Evolutionary conservation across 805 yeast species (phyloP).

Genomic region (Blastobotrys attinorum): DNA sequence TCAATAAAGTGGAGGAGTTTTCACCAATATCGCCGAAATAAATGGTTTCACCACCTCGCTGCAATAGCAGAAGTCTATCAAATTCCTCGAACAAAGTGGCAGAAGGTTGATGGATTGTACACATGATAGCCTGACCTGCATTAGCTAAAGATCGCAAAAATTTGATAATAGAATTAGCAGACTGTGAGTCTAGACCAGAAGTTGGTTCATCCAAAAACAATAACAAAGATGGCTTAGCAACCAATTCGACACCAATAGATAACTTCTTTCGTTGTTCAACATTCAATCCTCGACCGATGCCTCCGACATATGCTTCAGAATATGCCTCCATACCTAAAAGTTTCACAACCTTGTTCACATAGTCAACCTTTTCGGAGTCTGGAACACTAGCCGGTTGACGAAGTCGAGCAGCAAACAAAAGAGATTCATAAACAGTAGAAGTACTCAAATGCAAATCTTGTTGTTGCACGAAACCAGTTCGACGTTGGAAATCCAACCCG

Average conservation of each 20-base stretch:
- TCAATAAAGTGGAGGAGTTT: conserved; percentile 47
- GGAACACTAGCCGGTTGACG: conserved; percentile 60
- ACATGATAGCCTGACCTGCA: conserved; percentile 67
- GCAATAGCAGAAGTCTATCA: conserved; percentile 58
- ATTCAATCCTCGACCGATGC: conserved; percentile 62
- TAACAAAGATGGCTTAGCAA: conserved; percentile 57
- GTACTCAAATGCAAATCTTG: conserved; percentile 68
- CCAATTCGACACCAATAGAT: conserved; percentile 66
- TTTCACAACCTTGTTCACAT: conserved; percentile 61
- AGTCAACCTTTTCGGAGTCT: conserved; percentile 49
- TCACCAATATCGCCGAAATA: conserved; percentile 77
- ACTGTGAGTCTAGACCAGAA: conserved; percentile 55
- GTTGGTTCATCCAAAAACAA: conserved; percentile 63
- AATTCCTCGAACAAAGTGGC: conserved; percentile 61
- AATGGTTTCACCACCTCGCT: conserved; percentile 71
- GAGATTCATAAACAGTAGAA: conserved; percentile 67
- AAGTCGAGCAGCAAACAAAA: conserved; percentile 60
- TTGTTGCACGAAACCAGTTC: conserved; percentile 77
- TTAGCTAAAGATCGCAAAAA: conserved; percentile 59
- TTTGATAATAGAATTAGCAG: conserved; percentile 62
- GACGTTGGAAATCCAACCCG: conserved; percentile 61
- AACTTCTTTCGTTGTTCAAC: conserved; percentile 63
- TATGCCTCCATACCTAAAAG: conserved; percentile 61
- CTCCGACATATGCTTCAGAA: conserved; percentile 76
- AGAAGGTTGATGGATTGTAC: conserved; percentile 75